A percentile compares a stretch with the other conserved stretches of the same genome.
Evolutionary conservation across 2,329 filamentous ascomycete species (phyloP).

Genomic region (Pseudocercospora vitis): DNA sequence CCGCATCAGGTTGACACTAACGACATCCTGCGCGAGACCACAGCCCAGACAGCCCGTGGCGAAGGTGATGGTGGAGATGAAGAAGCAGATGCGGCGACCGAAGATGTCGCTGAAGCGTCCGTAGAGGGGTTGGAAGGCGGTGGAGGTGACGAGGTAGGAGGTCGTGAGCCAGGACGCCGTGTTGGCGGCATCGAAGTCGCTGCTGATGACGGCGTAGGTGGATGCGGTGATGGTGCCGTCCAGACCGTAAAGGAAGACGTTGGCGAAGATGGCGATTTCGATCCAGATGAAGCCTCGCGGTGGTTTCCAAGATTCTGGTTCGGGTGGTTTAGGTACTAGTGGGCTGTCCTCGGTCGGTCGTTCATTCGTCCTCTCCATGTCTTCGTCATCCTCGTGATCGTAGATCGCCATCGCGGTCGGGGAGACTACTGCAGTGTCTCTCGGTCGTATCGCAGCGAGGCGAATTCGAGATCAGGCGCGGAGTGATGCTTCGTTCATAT

Average conservation of each 20-base stretch:
- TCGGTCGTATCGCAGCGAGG: too few relatives aligned
- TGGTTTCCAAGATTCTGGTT: slow-evolving; percentile 25
- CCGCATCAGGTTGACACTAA: slow-evolving; percentile 34
- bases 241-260: slow-evolving; percentile 27
- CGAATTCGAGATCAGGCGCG: too few relatives aligned
- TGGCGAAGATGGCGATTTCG: slow-evolving; percentile 26
- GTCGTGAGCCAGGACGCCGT: slow-evolving; percentile 51
- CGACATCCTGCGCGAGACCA: slow-evolving; percentile 31
- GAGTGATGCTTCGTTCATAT: neutral
- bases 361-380: neutral
- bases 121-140: slow-evolving; percentile 65
- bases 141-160: slow-evolving; percentile 57
- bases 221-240: slow-evolving; percentile 27
- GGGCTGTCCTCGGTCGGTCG: slow-evolving; percentile 15
- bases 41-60: slow-evolving; percentile 37
- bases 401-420: neutral
- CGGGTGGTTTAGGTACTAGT: slow-evolving; percentile 22
- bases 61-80: slow-evolving; percentile 36
- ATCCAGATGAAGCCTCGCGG: slow-evolving; percentile 27
- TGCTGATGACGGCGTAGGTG: slow-evolving; percentile 34
- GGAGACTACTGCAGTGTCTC: too few relatives aligned
- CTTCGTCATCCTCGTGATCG: neutral
- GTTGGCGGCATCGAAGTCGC: slow-evolving; percentile 46
- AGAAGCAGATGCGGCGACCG: slow-evolving; percentile 50
- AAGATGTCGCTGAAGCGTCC: slow-evolving; percentile 45